These are phyloP conservation scores for Metschnikowia similis DNA, from an alignment of 805 yeast genomes.

Conservation along the genomic window DNA sequence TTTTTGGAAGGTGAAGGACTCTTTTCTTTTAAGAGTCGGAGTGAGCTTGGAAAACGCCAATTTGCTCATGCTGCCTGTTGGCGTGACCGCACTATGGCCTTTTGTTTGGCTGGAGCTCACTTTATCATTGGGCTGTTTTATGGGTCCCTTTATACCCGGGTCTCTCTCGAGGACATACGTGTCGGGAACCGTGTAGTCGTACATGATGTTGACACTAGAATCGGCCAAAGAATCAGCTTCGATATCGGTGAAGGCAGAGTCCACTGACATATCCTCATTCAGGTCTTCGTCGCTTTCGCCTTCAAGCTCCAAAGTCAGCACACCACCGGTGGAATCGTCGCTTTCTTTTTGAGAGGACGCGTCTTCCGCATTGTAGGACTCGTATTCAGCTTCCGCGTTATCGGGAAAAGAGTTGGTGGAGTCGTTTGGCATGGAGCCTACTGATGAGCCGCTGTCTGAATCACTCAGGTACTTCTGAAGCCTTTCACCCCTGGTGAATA, in stretches of 20 bases:
- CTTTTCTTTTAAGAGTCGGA: conserved; percentile 6
- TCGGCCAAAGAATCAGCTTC: conserved; percentile 37
- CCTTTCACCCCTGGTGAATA: conserved; percentile 11
- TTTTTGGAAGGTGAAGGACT: conserved; percentile 12
- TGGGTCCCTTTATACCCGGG: neutral
- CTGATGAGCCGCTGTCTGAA: conserved; percentile 10
- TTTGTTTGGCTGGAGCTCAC: neutral
- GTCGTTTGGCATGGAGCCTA: neutral
- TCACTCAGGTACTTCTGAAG: conserved; percentile 1
- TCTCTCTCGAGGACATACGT: conserved; percentile 12
- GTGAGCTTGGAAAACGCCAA: neutral
- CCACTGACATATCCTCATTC: conserved; percentile 27
- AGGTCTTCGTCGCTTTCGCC: conserved; percentile 25
- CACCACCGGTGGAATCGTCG: neutral
- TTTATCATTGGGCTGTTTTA: neutral
- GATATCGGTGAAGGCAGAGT: conserved; percentile 42
- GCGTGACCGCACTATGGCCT: neutral
- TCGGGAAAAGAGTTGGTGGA: neutral
- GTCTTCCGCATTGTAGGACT: neutral
- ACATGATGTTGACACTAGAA: conserved; percentile 18
- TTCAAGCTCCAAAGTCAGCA: conserved; percentile 1
- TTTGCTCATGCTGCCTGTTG: neutral
- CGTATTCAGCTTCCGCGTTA: neutral
- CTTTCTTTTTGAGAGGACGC: neutral
- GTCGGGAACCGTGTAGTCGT: conserved; percentile 17